Evolutionary conservation across 2,329 filamentous ascomycete species (phyloP).

Genomic region (Podosphaera xanthii): DNA sequence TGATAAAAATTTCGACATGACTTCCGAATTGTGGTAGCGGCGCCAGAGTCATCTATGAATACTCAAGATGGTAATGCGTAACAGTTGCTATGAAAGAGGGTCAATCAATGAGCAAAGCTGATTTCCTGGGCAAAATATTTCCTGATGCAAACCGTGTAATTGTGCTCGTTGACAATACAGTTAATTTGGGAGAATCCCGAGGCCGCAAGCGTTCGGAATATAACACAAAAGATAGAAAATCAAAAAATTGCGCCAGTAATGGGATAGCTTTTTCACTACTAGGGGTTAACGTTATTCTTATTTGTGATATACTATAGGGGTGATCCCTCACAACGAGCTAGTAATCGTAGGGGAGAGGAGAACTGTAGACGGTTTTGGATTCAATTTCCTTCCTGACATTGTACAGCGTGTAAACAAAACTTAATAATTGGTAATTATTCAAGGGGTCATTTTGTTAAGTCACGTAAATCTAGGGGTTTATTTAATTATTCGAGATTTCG

Average conservation of each 20-base stretch:
- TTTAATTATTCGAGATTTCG: not conserved
- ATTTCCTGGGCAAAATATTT: not conserved
- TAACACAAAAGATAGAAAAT: not conserved
- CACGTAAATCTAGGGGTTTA: not conserved
- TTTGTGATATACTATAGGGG: not conserved
- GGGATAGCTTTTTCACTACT: not conserved
- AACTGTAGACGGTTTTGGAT: not conserved
- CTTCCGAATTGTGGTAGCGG: not conserved
- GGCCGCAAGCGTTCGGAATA: not conserved
- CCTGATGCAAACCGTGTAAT: not conserved
- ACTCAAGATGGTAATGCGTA: not conserved
- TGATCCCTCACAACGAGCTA: not conserved
- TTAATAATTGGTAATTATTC: not conserved
- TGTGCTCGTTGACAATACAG: not conserved
- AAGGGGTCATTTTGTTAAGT: not conserved
- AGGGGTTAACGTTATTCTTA: not conserved
- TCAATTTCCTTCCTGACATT: not conserved
- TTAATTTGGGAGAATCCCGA: not conserved
- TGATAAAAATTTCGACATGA: conserved; percentile 16
- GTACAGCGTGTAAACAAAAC: not conserved
- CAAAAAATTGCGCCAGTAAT: not conserved
- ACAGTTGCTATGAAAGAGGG: not conserved
- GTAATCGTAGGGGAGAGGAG: not conserved
- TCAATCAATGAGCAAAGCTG: not conserved
- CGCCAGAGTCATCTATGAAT: not conserved